Evolutionary conservation across 108 stramenopile genomes (phyloP).

Genomic region (Skeletonema potamos): DNA sequence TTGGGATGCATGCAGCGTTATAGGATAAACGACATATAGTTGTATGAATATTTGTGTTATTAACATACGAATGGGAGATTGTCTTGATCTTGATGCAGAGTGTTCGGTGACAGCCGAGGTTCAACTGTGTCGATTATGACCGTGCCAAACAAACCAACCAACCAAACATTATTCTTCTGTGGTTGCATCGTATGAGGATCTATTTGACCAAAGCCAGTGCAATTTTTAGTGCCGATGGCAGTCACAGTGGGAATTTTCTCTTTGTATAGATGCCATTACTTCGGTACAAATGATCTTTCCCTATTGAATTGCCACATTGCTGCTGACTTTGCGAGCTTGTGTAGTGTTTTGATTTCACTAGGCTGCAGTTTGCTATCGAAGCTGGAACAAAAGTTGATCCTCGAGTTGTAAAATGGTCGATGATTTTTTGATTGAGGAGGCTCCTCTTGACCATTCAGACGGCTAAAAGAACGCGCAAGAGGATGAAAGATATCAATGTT

Average conservation of each 20-base stretch:
- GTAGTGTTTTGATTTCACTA: conserved; percentile 14
- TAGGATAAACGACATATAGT: too few relatives aligned
- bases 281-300: neutral
- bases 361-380: conserved; percentile 14
- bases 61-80: too few relatives aligned
- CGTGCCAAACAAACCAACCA: too few relatives aligned
- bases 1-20: too few relatives aligned
- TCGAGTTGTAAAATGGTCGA: conserved; percentile 18
- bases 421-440: conserved; percentile 12
- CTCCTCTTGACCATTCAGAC: conserved; percentile 36
- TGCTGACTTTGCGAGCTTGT: conserved; percentile 24
- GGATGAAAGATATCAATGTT: conserved; percentile 59
- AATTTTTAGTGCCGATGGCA: too few relatives aligned
- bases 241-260: too few relatives aligned
- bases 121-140: too few relatives aligned
- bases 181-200: too few relatives aligned
- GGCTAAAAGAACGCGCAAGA: conserved; percentile 41
- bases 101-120: too few relatives aligned
- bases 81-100: too few relatives aligned
- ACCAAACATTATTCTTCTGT: too few relatives aligned
- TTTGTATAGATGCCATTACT: neutral
- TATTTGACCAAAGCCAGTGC: neutral
- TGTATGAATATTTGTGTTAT: too few relatives aligned
- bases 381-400: conserved; percentile 34
- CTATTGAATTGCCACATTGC: conserved; percentile 47